Conservation (phyloP, 441 rosid species). For the Geranium incanum region DNA sequence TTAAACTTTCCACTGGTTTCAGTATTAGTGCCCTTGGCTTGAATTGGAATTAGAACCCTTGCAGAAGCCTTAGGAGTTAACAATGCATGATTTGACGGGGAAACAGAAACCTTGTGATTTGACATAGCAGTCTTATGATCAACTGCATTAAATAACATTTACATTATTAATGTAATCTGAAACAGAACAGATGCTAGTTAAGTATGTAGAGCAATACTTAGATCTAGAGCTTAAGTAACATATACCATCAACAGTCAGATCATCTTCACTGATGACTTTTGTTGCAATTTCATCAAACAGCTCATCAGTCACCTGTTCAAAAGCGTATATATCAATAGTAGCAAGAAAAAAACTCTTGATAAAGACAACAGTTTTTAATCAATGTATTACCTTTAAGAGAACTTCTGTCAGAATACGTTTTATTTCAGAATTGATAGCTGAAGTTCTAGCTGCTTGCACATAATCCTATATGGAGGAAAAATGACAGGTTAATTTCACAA, state of each 20-base stretch:
- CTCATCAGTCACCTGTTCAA: conserved; percentile 81
- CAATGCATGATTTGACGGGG: conserved; percentile 29
- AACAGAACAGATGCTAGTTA: background rate
- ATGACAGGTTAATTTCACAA: conserved; percentile 15
- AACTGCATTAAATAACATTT: conserved; percentile 28
- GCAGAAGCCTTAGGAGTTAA: conserved; percentile 43
- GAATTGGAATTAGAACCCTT: conserved; percentile 40
- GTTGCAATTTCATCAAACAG: conserved; percentile 90
- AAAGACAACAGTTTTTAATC: conserved; percentile 20
- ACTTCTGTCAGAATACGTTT: conserved; percentile 92
- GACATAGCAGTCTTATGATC: conserved; percentile 29
- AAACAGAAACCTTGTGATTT: conserved; percentile 27
- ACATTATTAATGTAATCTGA: conserved; percentile 9
- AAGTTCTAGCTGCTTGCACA: conserved; percentile 58
- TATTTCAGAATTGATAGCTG: conserved; percentile 85
- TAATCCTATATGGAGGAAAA: conserved; percentile 54
- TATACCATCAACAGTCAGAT: conserved; percentile 50
- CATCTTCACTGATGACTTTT: conserved; percentile 77
- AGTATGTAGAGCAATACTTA: conserved; percentile 10
- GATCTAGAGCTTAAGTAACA: conserved; percentile 15
- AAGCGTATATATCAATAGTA: conserved; percentile 20
- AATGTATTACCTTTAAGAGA: conserved; percentile 64
- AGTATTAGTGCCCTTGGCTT: conserved; percentile 31
- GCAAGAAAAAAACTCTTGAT: conserved; percentile 6
- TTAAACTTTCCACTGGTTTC: conserved; percentile 46